Evolutionary conservation across 768 basidiomycete species (phyloP), one percentile per base, ranked within the genome.

Genomic region (Mycena crocata): DNA sequence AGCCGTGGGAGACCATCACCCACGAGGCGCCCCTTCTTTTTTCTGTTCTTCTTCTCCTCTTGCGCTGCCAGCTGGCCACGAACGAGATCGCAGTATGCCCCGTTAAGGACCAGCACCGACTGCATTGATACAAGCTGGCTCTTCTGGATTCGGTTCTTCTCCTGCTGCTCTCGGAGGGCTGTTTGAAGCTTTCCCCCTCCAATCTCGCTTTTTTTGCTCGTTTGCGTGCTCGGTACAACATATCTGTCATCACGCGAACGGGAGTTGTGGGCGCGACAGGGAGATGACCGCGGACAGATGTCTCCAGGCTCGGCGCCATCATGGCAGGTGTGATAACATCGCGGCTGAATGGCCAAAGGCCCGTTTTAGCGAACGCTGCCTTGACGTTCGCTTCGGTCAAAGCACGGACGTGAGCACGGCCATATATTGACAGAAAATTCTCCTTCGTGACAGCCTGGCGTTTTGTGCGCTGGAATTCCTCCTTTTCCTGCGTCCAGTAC

Each of bases 1-100:
- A 78, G 68, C 13, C 57, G 50, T 21, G 73, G 72, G 24, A 75
- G 48, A 19, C 75, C 75, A 73, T 76, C 74, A 23, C 68, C 70
- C n/a, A 73, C 50, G 8, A 75, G 64, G 31, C 65, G 64, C 6
- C 60, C 69, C 37, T 68, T 67, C 57, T 68, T 68, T 34, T 69
- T 71, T 3, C 6, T 3, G 8, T 44, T 51, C 55, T 70, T 71
- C 45, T 70, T 72, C 57, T 76, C 67, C 62, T 76, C 72, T 28
- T 71, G 56, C 26, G 64, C 66, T 32, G 59, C 67, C 31, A 76
- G 71, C 57, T 76, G 68, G 32, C 61, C 50, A 14, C 67, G 49
- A 24, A 76, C 55, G 15, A 60, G 45, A 32, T 65, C 67, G 12
- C 49, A 39, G 42, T 77, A 76, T 17, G 69, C 55, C 19, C 72